phyloP scores from a whole-genome alignment of 2,329 filamentous ascomycete genomes.

The Chrysosporium queenslandicum region DNA sequence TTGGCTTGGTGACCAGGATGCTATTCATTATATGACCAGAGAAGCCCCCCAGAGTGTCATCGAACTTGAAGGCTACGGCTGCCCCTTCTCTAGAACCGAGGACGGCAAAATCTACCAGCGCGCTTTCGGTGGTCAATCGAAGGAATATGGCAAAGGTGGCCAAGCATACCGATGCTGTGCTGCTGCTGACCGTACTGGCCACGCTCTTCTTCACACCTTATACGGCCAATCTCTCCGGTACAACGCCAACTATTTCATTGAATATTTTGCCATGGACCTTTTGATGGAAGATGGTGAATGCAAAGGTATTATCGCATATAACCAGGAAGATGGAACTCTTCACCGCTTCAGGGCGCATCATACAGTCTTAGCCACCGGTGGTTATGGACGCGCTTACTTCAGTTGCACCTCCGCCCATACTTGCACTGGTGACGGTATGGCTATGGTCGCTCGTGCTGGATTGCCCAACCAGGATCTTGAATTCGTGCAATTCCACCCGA shows the following conservation, averaged over 20 bases:
- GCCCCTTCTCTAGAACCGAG: slow-evolving; percentile 40
- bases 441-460: slow-evolving; percentile 95
- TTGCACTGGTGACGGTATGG: slow-evolving; percentile 98
- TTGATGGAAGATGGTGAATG: slow-evolving; percentile 97
- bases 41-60: slow-evolving; percentile 46
- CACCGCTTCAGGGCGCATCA: slow-evolving; percentile 95
- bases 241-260: slow-evolving; percentile 99
- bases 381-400: slow-evolving; percentile 97
- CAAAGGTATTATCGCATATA: slow-evolving; percentile 93
- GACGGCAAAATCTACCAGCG: slow-evolving; percentile 42
- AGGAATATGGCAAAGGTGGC: slow-evolving; percentile 89
- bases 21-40: slow-evolving; percentile 51
- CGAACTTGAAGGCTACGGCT: slow-evolving; percentile 48
- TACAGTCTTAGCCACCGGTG: slow-evolving; percentile 92
- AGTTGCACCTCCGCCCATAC: slow-evolving; percentile 96
- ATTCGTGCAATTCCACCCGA: slow-evolving; percentile 99
- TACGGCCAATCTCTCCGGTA: slow-evolving; percentile 94
- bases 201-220: slow-evolving; percentile 94
- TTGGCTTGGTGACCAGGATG: slow-evolving; percentile 51
- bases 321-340: slow-evolving; percentile 95
- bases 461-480: slow-evolving; percentile 98
- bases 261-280: slow-evolving; percentile 93
- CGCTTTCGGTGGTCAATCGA: slow-evolving; percentile 94
- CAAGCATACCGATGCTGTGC: slow-evolving; percentile 97
- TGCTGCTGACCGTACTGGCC: slow-evolving; percentile 90